These are phyloP conservation scores for Neurospora sp. DNA, from an alignment of 495 filamentous ascomycete genomes.

Conservation along the genomic window DNA sequence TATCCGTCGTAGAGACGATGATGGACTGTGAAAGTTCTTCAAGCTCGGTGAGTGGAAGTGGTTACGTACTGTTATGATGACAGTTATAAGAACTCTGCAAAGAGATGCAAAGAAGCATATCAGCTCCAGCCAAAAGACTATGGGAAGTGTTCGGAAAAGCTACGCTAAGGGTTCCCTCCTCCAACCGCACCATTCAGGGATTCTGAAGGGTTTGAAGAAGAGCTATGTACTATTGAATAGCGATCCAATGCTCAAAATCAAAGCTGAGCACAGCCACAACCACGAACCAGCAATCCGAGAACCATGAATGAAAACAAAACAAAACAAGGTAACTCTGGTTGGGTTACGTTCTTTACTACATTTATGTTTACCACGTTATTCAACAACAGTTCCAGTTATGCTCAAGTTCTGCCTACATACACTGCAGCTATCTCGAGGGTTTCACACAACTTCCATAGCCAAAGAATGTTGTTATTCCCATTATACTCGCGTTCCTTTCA, in stretches of 20 bases:
- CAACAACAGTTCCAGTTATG: too few species aligned
- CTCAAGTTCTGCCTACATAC: too few species aligned
- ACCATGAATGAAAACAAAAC: neutral
- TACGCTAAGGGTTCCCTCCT: neutral
- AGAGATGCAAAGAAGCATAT: neutral
- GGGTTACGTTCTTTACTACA: too few species aligned
- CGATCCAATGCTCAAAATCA: neutral
- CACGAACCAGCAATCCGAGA: neutral
- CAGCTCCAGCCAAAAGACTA: neutral
- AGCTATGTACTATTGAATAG: neutral
- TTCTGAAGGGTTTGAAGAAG: neutral
- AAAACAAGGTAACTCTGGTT: neutral
- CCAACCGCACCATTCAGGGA: neutral
- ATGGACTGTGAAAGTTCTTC: neutral
- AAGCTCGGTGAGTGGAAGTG: neutral
- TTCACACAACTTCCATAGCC: too few species aligned
- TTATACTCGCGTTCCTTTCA: too few species aligned
- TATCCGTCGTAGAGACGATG: neutral
- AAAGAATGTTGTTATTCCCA: too few species aligned
- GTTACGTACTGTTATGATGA: too few species aligned
- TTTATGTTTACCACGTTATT: too few species aligned
- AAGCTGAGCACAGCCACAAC: neutral
- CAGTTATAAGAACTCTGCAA: too few species aligned
- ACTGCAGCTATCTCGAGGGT: too few species aligned
- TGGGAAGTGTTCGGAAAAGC: neutral